Evolutionary conservation across 108 stramenopile genomes (phyloP), one percentile per base, ranked within the genome.

Genomic region (Cyclostephanos tholiformis): DNA sequence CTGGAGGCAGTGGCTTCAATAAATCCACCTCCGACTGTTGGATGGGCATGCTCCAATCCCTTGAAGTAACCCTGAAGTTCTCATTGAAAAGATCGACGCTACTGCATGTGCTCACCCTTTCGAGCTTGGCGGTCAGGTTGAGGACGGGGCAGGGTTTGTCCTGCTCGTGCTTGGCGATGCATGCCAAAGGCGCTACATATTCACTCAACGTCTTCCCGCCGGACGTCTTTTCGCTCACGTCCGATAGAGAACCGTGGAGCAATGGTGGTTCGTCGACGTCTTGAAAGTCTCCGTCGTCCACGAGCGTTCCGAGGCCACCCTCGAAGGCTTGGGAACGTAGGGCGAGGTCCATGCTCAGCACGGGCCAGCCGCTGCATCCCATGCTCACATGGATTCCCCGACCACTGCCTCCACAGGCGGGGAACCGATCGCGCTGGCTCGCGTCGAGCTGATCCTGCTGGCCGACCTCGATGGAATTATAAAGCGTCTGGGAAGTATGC

Each of bases 1-100:
- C n/a, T n/a, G n/a, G n/a, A n/a, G n/a, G n/a, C n/a, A n/a, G n/a
- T 2, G 3, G 12, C 2, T 17, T 16, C 2, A 14, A 17, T 4
- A 16, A 0, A 46, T 12, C 13, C 14, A 0, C 13, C 16, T 17
- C 44, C 44, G n/a, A 1, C 44, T 14, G 44, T 16, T 14, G 44
- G 14, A 46, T 14, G 1, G 44, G 44, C n/a, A 35, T 27, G 8
- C 51, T 64, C 80, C 80, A 82, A 36, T 82, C 80, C n/a, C 36
- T 51, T 0, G 72, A 64, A 8, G 67, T 55, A 43, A 82, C 29
- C 44, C 53, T 73, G 23, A 41, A 44, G 25, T 56, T 35, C 56
- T 43, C 32, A 55, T 30, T 26, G 44, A 58, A 51, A 5, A 68
- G 50, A 17, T 46, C 44, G 14, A 46, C 44, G 44, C 16, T 46